Evolutionary conservation across 202 grass and related monocot genomes (phyloP).

Genomic region (Setaria italica): DNA sequence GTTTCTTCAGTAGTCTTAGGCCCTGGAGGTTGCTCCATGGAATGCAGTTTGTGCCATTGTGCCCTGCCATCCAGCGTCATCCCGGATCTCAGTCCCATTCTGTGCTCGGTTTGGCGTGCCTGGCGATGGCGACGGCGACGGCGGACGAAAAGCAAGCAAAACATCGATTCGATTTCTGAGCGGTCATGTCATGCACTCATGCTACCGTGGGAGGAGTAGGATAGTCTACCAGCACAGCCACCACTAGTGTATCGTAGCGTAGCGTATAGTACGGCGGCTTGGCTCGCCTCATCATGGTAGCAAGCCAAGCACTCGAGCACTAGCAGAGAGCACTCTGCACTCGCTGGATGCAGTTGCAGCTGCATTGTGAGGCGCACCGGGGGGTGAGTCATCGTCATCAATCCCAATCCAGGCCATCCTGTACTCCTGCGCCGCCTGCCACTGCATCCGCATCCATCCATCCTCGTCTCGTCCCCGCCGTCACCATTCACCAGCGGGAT

Average conservation of each 20-base stretch:
- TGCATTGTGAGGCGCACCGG: constrained; percentile 18
- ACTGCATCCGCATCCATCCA: too few relatives aligned
- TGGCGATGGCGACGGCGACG: not conserved
- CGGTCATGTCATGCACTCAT: not conserved
- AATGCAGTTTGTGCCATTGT: too few relatives aligned
- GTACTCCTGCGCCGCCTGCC: too few relatives aligned
- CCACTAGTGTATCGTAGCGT: not conserved
- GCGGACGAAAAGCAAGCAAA: not conserved
- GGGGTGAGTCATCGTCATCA: not conserved
- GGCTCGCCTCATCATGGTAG: not conserved
- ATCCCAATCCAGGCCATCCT: not conserved
- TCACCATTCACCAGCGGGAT: too few relatives aligned
- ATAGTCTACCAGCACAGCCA: not conserved
- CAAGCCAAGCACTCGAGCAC: too few relatives aligned
- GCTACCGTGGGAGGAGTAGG: not conserved
- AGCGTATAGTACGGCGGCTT: not conserved
- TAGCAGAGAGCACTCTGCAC: not conserved
- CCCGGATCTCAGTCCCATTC: too few relatives aligned
- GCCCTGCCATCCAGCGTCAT: too few relatives aligned
- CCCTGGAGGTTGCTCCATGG: too few relatives aligned
- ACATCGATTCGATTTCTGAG: not conserved
- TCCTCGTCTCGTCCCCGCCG: too few relatives aligned
- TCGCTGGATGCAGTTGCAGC: not conserved
- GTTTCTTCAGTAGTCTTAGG: too few relatives aligned
- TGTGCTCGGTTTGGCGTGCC: not conserved